Evolutionary conservation across 345 rosid genomes (phyloP).

Genomic region (Salix dunnii): DNA sequence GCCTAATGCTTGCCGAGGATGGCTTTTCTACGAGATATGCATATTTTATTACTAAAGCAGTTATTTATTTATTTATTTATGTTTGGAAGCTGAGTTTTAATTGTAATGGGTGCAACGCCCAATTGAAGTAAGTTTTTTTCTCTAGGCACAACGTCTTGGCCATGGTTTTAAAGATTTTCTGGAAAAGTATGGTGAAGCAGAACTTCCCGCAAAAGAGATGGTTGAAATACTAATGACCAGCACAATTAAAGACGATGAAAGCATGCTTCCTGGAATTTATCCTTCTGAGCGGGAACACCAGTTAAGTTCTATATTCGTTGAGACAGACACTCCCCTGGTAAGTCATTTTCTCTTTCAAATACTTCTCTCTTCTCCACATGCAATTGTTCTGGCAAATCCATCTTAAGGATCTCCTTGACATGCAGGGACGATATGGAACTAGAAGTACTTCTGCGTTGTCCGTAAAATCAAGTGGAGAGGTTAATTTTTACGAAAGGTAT

Average conservation of each 20-base stretch:
- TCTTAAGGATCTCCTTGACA: not conserved
- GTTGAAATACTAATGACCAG: slow-evolving; percentile 55
- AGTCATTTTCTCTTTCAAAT: not conserved
- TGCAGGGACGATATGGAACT: slow-evolving; percentile 67
- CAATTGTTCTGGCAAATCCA: not conserved
- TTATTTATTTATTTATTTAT: too few relatives aligned
- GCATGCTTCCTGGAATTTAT: slow-evolving; percentile 39
- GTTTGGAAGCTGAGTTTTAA: not conserved
- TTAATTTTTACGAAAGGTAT: slow-evolving; percentile 50
- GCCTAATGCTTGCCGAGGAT: not conserved
- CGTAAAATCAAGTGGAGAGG: slow-evolving; percentile 45
- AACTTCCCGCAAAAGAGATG: slow-evolving; percentile 50
- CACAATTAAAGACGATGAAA: slow-evolving; percentile 42
- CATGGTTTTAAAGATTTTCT: slow-evolving; percentile 38
- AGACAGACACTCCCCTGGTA: slow-evolving; percentile 36
- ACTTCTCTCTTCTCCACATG: not conserved
- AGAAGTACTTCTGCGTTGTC: slow-evolving; percentile 60
- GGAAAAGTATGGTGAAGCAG: slow-evolving; percentile 29
- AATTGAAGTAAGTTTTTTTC: not conserved
- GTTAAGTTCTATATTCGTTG: slow-evolving; percentile 61
- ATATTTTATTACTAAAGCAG: not conserved
- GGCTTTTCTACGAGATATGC: not conserved
- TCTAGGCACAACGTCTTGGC: slow-evolving; percentile 55
- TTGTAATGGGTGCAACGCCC: not conserved
- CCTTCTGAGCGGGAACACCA: slow-evolving; percentile 42